Percentiles rank a stretch among this genome's conserved stretches.
Evolutionary conservation across 2,329 filamentous ascomycete species (phyloP).

Genomic region (Aureobasidium melanogenum): DNA sequence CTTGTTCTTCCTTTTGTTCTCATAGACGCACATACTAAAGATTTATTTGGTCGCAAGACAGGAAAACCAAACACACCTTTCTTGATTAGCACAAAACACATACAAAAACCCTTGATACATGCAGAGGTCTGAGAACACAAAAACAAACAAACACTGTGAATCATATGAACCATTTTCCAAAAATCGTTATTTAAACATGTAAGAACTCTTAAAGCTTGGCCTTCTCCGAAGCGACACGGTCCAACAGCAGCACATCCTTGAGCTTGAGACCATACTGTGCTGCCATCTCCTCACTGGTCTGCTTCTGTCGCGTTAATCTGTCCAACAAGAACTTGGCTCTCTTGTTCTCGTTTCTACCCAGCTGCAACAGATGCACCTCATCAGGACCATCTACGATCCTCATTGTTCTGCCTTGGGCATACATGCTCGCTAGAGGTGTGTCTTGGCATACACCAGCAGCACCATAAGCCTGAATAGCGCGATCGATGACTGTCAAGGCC

Average conservation of each 20-base stretch:
- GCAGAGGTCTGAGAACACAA: not conserved
- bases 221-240: constrained; percentile 31
- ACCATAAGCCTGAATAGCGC: constrained; percentile 86
- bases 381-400: constrained; percentile 68
- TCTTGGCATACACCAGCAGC: constrained; percentile 89
- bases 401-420: constrained; percentile 28
- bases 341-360: constrained; percentile 74
- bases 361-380: constrained; percentile 82
- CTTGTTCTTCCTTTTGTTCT: not conserved
- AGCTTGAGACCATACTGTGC: constrained; percentile 45
- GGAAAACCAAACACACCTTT: not conserved
- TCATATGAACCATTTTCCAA: not conserved
- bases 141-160: not conserved
- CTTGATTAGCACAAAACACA: not conserved
- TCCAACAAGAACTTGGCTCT: constrained; percentile 49
- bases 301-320: constrained; percentile 55
- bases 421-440: constrained; percentile 67
- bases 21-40: not conserved
- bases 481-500: constrained; percentile 80
- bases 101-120: too few relatives aligned
- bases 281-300: constrained; percentile 57
- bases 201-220: constrained; percentile 29
- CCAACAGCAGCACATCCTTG: constrained; percentile 33
- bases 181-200: not conserved
- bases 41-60: not conserved